Percentiles rank a stretch among this genome's conserved stretches.
These are phyloP conservation scores for Aspergillus hortae DNA, from an alignment of 2,329 filamentous ascomycete genomes.

Conservation along the genomic window DNA sequence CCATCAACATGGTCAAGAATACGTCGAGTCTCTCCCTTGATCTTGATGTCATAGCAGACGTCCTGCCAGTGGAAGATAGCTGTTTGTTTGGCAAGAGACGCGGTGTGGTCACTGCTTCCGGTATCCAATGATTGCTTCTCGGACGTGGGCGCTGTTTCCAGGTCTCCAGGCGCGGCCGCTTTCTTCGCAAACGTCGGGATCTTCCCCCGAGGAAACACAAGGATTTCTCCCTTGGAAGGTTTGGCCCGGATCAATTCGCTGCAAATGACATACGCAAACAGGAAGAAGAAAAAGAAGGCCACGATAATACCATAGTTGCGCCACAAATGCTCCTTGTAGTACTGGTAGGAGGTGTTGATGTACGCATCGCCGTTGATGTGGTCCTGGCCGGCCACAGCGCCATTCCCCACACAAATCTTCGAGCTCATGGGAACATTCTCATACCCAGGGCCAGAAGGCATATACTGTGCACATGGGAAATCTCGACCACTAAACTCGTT, in stretches of 20 bases:
- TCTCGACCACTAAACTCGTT: conserved; percentile 72
- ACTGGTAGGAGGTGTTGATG: conserved; percentile 53
- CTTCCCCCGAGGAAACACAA: conserved; percentile 69
- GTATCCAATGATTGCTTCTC: conserved; percentile 63
- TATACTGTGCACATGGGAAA: conserved; percentile 50
- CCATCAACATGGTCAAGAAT: conserved; percentile 83
- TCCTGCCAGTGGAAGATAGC: conserved; percentile 77
- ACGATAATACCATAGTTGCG: conserved; percentile 65
- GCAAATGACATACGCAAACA: conserved; percentile 57
- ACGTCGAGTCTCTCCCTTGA: conserved; percentile 68
- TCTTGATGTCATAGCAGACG: conserved; percentile 76
- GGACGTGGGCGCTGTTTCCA: conserved; percentile 16
- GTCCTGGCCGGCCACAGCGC: conserved; percentile 52
- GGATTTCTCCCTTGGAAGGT: conserved; percentile 70
- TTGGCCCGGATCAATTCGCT: conserved; percentile 60
- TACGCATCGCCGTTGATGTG: conserved; percentile 59
- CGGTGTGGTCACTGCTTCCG: conserved; percentile 65
- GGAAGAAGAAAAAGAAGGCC: conserved; percentile 58
- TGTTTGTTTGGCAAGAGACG: conserved; percentile 71
- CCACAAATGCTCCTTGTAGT: conserved; percentile 60
- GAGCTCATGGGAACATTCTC: conserved; percentile 32
- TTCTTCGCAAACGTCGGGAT: conserved; percentile 47
- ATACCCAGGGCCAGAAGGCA: conserved; percentile 45
- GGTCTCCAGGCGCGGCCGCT: conserved; percentile 14
- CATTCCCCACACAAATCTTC: conserved; percentile 57